A percentile compares a stretch with the other conserved stretches of the same genome.
Evolutionary conservation across 2,329 filamentous ascomycete genomes (phyloP).

Genomic region (Calycina marina): DNA sequence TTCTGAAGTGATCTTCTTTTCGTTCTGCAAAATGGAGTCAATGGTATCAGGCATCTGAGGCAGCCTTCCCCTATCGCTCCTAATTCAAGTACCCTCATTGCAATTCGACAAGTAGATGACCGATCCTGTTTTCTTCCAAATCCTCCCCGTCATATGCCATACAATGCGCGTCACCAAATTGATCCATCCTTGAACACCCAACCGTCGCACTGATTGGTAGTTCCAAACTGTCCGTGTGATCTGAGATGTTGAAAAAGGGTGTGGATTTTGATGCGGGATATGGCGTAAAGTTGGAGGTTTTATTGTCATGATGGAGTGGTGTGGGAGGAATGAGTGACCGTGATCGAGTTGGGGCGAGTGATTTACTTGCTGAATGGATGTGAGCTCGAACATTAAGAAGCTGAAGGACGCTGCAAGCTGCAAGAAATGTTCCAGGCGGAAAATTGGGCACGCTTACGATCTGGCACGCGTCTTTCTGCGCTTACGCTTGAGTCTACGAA

Average conservation of each 20-base stretch:
- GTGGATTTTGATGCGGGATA: conserved; percentile 24
- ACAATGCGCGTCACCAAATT: conserved; percentile 22
- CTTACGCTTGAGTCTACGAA: conserved; percentile 98
- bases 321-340: conserved; percentile 22
- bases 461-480: conserved; percentile 99
- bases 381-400: conserved; percentile 10
- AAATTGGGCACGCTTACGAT: conserved; percentile 52
- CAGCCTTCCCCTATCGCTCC: conserved; percentile 19
- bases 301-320: conserved; percentile 24
- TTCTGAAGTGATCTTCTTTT: conserved; percentile 17
- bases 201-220: conserved; percentile 19
- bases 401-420: background rate
- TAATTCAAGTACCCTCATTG: conserved; percentile 22
- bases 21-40: conserved; percentile 19
- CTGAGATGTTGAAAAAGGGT: conserved; percentile 22
- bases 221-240: conserved; percentile 16
- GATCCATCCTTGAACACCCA: conserved; percentile 23
- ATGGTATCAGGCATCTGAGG: conserved; percentile 21
- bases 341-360: conserved; percentile 28
- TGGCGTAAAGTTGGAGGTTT: conserved; percentile 20
- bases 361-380: conserved; percentile 28
- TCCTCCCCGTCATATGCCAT: conserved; percentile 22
- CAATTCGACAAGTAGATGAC: conserved; percentile 22
- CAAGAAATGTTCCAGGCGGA: background rate
- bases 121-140: conserved; percentile 21